phyloP scores from a whole-genome alignment of 2,329 filamentous ascomycete species.

The Coniochaeta hoffmannii region DNA sequence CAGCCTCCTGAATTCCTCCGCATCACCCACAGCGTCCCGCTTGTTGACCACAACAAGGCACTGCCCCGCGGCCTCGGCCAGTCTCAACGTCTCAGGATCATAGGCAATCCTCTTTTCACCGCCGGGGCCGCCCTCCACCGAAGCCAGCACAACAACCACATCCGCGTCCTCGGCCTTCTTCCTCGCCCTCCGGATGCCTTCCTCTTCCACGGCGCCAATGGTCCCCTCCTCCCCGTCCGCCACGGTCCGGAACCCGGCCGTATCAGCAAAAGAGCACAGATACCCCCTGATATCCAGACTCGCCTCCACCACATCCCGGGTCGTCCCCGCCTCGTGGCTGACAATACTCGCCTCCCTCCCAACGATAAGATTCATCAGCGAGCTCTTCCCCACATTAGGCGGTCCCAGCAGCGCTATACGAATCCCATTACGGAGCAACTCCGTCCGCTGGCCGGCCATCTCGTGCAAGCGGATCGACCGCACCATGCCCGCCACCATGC shows the following conservation, averaged over 20 bases:
- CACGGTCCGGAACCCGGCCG: slow-evolving; percentile 69
- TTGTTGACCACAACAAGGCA: slow-evolving; percentile 57
- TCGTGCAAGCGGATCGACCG: slow-evolving; percentile 61
- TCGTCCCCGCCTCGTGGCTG: slow-evolving; percentile 86
- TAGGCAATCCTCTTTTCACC: slow-evolving; percentile 32
- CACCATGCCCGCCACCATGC: slow-evolving; percentile 55
- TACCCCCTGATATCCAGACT: slow-evolving; percentile 84
- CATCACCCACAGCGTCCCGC: slow-evolving; percentile 37
- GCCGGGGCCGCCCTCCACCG: slow-evolving; percentile 47
- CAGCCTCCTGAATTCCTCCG: slow-evolving; percentile 26
- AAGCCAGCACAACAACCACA: slow-evolving; percentile 73
- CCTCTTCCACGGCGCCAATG: slow-evolving; percentile 73
- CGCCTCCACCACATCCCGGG: slow-evolving; percentile 87
- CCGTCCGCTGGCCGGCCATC: slow-evolving; percentile 70
- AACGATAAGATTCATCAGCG: slow-evolving; percentile 81
- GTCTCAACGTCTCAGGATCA: slow-evolving; percentile 46
- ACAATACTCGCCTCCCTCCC: slow-evolving; percentile 94
- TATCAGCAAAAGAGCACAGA: slow-evolving; percentile 91
- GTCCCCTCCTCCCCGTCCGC: slow-evolving; percentile 13
- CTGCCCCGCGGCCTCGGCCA: slow-evolving; percentile 41
- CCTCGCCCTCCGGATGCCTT: slow-evolving; percentile 84
- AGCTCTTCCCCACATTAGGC: slow-evolving; percentile 93
- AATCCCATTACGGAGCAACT: slow-evolving; percentile 79
- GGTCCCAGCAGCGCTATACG: slow-evolving; percentile 80
- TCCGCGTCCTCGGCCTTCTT: slow-evolving; percentile 77